Base-by-base conservation (phyloP, 345 rosid genomes). In the Populus tremula region DNA sequence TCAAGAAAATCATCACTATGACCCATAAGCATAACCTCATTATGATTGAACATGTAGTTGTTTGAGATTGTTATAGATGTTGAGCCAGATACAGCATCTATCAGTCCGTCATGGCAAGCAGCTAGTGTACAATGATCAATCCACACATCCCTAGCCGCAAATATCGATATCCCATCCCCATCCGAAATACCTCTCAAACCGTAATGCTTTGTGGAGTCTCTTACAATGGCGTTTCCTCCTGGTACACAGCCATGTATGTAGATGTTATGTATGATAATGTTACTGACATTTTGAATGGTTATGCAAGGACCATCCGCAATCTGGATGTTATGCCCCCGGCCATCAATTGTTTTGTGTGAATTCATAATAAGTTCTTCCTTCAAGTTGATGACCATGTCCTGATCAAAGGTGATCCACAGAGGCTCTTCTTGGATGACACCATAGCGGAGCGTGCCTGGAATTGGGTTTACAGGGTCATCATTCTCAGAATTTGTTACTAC, bases 21-120 rank as follows among this genome's bases (percentile, higher is more conserved):
- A n/a, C 82, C 85, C 77, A 78, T 38, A 20, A 82, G 79, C 85
- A 78, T 82, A 20, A 75, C 82, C 70, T 82, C 76, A 49, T 82
- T 63, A 71, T 82, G 85, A 14, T 78, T 62, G 56, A 70, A 56
- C 69, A 78, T 49, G 77, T 71, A 78, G 63, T 75, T 78, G 85
- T 82, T 82, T 5, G 79, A 82, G 23, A 82, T 72, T 25, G 85
- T 78, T 11, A 78, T 75, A 11, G 76, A 43, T 14, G 82, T 82
- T 27, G 80, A 82, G 2, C 79, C 82, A 25, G 10, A 8, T 18
- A 78, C 20, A 14, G 75, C 79, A 38, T 78, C 82, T 10, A 78
- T 71, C 9, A 82, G 79, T 5, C 82, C 82, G 38, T 82, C 85
- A 36, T 23, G 16, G 79, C 85, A 78, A 29, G 65, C 54, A 23